These are phyloP conservation scores for Salinomyces thailandicus DNA, from an alignment of 2,329 filamentous ascomycete genomes.

Conservation along the genomic window DNA sequence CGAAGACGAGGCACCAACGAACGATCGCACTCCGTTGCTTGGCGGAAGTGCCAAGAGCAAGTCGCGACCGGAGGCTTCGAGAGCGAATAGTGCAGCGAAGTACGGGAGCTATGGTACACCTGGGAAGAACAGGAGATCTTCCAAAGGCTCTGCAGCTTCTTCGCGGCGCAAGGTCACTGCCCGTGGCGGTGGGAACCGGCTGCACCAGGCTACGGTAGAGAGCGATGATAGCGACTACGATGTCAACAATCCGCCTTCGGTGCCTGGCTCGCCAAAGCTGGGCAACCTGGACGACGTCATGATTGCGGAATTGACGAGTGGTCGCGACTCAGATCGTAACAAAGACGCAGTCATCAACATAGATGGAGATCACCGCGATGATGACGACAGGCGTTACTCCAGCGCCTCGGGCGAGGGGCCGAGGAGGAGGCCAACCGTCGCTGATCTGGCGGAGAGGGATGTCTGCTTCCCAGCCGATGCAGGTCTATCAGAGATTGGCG, in stretches of 20 bases:
- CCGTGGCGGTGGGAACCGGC: not conserved
- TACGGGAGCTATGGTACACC: conserved; percentile 21
- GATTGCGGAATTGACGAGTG: conserved; percentile 53
- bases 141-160: conserved; percentile 18
- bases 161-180: conserved; percentile 9
- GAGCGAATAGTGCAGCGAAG: conserved; percentile 17
- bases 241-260: conserved; percentile 56
- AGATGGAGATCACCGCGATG: conserved; percentile 26
- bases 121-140: conserved; percentile 18
- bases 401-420: conserved; percentile 32
- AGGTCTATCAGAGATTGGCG: conserved; percentile 66
- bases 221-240: conserved; percentile 39
- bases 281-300: conserved; percentile 53
- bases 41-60: conserved; percentile 25
- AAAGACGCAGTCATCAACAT: conserved; percentile 43
- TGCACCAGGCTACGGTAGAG: conserved; percentile 5
- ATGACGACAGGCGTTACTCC: conserved; percentile 13
- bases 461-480: conserved; percentile 77
- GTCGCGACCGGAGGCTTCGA: conserved; percentile 19
- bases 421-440: conserved; percentile 42
- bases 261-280: conserved; percentile 47
- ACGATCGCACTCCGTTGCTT: conserved; percentile 48
- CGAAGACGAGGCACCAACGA: conserved; percentile 28
- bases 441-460: conserved; percentile 64
- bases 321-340: conserved; percentile 25